Conservation (phyloP, 768 basidiomycete genomes). For the button mushroom (Agaricus bisporus) region DNA sequence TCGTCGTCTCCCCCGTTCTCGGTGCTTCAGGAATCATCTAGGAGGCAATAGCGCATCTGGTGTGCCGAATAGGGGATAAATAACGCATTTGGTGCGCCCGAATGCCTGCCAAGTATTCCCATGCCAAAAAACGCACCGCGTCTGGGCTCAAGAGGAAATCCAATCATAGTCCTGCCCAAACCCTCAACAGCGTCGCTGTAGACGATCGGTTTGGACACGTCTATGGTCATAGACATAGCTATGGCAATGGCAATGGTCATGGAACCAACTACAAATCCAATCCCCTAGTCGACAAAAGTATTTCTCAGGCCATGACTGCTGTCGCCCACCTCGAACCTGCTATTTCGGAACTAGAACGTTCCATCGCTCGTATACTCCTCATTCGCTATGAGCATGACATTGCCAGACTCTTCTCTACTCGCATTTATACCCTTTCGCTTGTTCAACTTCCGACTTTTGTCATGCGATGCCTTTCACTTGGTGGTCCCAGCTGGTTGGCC, state of each 20-base stretch:
- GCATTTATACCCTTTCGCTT: constrained; percentile 58
- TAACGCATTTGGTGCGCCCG: too few relatives aligned
- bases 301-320: constrained; percentile 53
- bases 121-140: constrained; percentile 60
- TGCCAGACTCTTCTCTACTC: constrained; percentile 66
- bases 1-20: too few relatives aligned
- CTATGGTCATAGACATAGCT: constrained; percentile 3
- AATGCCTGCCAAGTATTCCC: constrained; percentile 72
- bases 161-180: constrained; percentile 24
- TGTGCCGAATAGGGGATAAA: too few relatives aligned
- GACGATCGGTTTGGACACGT: not conserved
- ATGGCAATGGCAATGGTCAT: not conserved
- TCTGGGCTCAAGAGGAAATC: constrained; percentile 43
- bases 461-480: constrained; percentile 55
- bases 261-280: constrained; percentile 18
- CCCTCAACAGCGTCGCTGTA: constrained; percentile 24
- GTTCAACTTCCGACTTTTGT: constrained; percentile 64
- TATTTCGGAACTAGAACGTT: constrained; percentile 59
- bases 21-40: too few relatives aligned
- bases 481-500: constrained; percentile 64
- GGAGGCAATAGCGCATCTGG: too few relatives aligned
- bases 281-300: constrained; percentile 46
- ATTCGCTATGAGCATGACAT: constrained; percentile 73
- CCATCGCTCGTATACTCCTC: constrained; percentile 62
- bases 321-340: constrained; percentile 50